Evolutionary conservation across 2,329 filamentous ascomycete species (phyloP), one percentile per base, ranked within the genome.

Genomic region (Fusarium luffae): DNA sequence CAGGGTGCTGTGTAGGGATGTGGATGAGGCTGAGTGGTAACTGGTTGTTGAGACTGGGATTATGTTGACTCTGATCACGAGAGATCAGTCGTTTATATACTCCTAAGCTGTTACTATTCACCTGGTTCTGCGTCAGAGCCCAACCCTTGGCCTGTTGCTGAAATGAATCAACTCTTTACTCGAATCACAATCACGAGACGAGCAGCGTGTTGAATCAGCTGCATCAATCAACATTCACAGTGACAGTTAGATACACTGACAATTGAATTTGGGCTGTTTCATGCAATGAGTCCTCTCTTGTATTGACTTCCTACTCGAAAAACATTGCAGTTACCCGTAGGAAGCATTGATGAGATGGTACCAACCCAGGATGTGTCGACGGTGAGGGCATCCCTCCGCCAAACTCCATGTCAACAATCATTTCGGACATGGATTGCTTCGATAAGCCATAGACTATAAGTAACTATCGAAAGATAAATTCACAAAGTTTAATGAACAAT

Each of bases 71-170:
- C 18, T 27, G 3, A 16, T 3, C 4, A 27, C 2, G 9, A 28
- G 4, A 41, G 9, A 16, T 1, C 7, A 12, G 10, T 12, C 11
- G 1, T 21, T 42, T 27, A 51, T 21, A 41, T 13, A 25, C 7
- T 21, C 13, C 19, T 1, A 4, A 10, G 3, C 12, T 5, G 5
- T 2, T 4, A 19, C 5, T 10, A 5, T 14, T 11, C 4, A 14
- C 2, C 7, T 16, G n/a, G 13, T 4, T 4, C 1, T 50, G 30
- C 3, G 9, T 23, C 8, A 9, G 10, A 16, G 12, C 9, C 12
- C 12, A n/a, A 11, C 5, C 14, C 6, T n/a, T 19, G 13, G 8
- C 23, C 4, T 23, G 4, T 8, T 27, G 1, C 21, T 40, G 32
- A 50, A 51, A 27, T 8, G 13, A 10, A 16, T 28, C n/a, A 42